These are phyloP conservation scores for Cyclocybe aegerita DNA, from an alignment of 768 basidiomycete species.

Conservation along the genomic window DNA sequence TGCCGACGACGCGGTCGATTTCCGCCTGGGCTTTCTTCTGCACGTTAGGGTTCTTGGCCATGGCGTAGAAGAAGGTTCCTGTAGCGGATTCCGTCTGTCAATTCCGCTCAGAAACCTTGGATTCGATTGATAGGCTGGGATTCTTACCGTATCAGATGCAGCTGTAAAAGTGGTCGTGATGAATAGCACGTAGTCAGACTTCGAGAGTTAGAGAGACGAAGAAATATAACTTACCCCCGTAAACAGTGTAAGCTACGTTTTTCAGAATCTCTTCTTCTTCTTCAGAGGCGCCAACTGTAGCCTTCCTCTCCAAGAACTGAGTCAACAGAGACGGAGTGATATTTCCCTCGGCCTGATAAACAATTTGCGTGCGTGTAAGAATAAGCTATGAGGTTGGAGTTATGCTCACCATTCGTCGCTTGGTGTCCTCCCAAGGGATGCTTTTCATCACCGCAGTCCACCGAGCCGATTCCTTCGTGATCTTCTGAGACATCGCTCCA, in stretches of 20 bases:
- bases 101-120: neutral
- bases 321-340: constrained; percentile 12
- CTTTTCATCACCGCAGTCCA: constrained; percentile 9
- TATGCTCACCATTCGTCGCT: neutral
- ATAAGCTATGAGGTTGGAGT: too few species aligned
- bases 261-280: constrained; percentile 10
- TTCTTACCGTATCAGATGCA: constrained; percentile 11
- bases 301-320: constrained; percentile 14
- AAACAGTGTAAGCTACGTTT: constrained; percentile 13
- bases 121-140: too few species aligned
- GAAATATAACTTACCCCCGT: constrained; percentile 12
- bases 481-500: constrained; percentile 6
- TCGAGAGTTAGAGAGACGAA: neutral
- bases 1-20: constrained; percentile 31
- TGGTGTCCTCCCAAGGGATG: constrained; percentile 11
- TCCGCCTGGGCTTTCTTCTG: constrained; percentile 33
- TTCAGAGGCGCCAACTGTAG: constrained; percentile 1
- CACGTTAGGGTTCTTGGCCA: constrained; percentile 27
- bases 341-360: constrained; percentile 10
- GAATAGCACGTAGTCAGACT: neutral
- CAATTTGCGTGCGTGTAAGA: too few species aligned
- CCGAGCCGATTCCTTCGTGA: constrained; percentile 1
- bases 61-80: constrained; percentile 24
- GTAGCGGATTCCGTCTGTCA: constrained; percentile 11
- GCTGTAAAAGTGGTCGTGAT: neutral